A percentile compares a stretch with the other conserved stretches of the same genome.
Evolutionary conservation across 139 green algal genomes (phyloP).

Genomic region (Pleodorina starrii): DNA sequence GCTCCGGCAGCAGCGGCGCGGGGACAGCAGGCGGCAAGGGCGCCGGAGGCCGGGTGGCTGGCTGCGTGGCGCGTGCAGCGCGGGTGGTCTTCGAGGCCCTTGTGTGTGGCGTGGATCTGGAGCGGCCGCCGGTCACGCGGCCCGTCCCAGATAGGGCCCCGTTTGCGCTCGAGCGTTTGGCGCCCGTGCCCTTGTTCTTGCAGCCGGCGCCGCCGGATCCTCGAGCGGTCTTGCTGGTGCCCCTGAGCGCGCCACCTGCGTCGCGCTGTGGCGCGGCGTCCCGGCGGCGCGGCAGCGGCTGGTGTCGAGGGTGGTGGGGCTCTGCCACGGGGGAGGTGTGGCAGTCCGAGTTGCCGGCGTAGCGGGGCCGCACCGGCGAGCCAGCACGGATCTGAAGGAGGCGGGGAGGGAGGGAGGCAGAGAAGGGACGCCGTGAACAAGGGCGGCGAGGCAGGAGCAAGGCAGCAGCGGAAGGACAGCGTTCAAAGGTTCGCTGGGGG

Average conservation of each 20-base stretch:
- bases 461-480: too few relatives aligned
- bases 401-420: too few relatives aligned
- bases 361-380: constrained; percentile 15
- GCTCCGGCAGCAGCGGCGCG: neutral
- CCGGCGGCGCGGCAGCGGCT: neutral
- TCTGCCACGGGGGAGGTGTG: neutral
- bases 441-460: too few relatives aligned
- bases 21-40: neutral
- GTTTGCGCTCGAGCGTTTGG: neutral
- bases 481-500: too few relatives aligned
- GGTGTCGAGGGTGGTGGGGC: neutral
- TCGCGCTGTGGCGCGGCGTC: neutral
- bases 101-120: neutral
- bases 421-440: too few relatives aligned
- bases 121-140: neutral
- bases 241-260: neutral
- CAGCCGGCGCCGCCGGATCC: neutral
- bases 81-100: neutral
- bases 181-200: neutral
- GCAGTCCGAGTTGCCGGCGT: neutral
- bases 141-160: neutral
- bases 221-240: neutral
- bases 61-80: neutral
- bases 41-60: neutral
- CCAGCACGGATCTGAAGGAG: constrained; percentile 9